Evolutionary conservation across 257 asterid genomes (phyloP), one percentile per base, ranked within the genome.

Genomic region (Fraxinus americana): DNA sequence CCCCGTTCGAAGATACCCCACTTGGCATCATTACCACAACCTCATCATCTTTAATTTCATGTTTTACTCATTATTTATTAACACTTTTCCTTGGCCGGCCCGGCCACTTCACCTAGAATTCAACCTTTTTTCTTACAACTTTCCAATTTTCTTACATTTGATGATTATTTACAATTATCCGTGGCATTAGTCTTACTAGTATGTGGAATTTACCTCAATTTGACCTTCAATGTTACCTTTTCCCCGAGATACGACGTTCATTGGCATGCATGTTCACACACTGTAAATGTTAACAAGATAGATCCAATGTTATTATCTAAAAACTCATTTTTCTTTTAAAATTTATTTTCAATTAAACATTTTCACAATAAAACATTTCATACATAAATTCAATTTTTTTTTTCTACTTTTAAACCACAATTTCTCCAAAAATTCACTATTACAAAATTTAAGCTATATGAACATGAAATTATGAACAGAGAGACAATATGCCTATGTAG

Each of bases 21-120:
- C 87, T 77, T 72, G 73, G 78, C 88, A 84, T 89, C 88, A 86
- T 83, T 84, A 78, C 85, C 82, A 16, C 82, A 50, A 77, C 84
- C 85, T 74, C 73, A 4, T 74, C 80, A 73, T 72, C 69, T 77
- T 83, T 68, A 66, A 70, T 68, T 66, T 80, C 79, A 41, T 34
- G 38, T 63, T 8, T 74, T 38, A 16, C 23, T 54, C 45, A 70
- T 69, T 71, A 38, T 36, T 48, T 70, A 39, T 35, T 3, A 38
- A 57, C 27, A 13, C 11, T 70, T 75, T 74, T 74, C 25, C 63
- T 54, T 54, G 63, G 63, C 63, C 25, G 25, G 70, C 39, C 38
- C 54, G 85, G 75, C 73, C 61, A 48, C 78, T 38, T 21, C 4
- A 59, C 67, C 67, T 59, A n/a, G 67, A 59, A 7, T 23, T 65